Conservation (phyloP, 2,329 filamentous ascomycete species). For the Phialemonium atrogriseum region DNA sequence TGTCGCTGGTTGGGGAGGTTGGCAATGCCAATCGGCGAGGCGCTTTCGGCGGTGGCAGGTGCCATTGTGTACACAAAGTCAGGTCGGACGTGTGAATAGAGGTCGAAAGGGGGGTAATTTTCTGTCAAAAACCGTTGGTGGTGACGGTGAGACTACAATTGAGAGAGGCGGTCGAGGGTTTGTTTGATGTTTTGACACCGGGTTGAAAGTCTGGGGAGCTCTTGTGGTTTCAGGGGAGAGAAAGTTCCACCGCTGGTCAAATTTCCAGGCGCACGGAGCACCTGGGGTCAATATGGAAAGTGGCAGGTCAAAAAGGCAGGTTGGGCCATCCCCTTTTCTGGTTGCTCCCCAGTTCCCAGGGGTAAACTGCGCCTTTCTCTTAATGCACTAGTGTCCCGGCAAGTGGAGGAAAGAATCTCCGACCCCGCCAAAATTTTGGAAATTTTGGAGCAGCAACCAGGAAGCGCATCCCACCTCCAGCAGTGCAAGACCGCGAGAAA, state of each 20-base stretch:
- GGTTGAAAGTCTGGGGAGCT: conserved; percentile 11
- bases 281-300: no score
- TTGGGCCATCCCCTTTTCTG: conserved; percentile 1
- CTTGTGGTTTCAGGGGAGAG: conserved; percentile 27
- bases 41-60: conserved; percentile 48
- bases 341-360: background rate
- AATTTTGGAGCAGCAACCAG: conserved; percentile 9
- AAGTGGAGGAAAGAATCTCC: conserved; percentile 14
- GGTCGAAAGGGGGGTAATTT: conserved; percentile 9
- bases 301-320: conserved; percentile 1
- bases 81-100: conserved; percentile 9
- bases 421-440: conserved; percentile 16
- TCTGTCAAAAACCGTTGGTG: background rate
- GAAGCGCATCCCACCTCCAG: conserved; percentile 8
- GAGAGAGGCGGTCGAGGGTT: background rate
- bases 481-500: background rate
- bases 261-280: conserved; percentile 25
- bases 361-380: conserved; percentile 2
- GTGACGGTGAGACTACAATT: conserved; percentile 6
- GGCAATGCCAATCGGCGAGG: conserved; percentile 65
- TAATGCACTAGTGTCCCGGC: conserved; percentile 6
- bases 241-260: conserved; percentile 19
- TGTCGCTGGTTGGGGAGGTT: conserved; percentile 67
- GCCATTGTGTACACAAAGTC: conserved; percentile 39
- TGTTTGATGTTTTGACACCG: conserved; percentile 18